Evolutionary conservation across 2,329 filamentous ascomycete species (phyloP).

Genomic region (Arthroderma sp.): DNA sequence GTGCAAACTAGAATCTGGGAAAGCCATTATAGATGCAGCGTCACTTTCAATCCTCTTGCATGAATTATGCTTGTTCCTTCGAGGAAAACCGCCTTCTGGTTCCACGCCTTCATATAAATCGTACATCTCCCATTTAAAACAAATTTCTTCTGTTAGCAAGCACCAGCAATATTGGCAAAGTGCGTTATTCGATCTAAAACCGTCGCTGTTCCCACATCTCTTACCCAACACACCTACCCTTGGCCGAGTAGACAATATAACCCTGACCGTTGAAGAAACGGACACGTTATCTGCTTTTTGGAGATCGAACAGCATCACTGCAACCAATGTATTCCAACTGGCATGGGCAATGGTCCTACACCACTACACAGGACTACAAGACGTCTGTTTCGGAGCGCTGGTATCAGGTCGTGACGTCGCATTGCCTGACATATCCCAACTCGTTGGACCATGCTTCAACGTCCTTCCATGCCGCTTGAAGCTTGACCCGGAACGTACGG

Average conservation of each 20-base stretch:
- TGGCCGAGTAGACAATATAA: neutral
- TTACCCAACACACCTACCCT: neutral
- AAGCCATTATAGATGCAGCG: slow-evolving; percentile 24
- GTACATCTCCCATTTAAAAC: slow-evolving; percentile 22
- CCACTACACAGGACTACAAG: slow-evolving; percentile 21
- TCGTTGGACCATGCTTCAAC: slow-evolving; percentile 21
- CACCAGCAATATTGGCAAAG: slow-evolving; percentile 18
- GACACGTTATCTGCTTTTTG: neutral
- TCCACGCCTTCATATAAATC: slow-evolving; percentile 22
- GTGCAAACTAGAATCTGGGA: slow-evolving; percentile 24
- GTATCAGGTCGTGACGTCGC: slow-evolving; percentile 27
- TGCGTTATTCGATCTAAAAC: slow-evolving; percentile 13
- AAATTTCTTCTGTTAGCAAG: slow-evolving; percentile 14
- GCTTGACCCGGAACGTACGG: neutral
- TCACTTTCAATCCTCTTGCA: slow-evolving; percentile 20
- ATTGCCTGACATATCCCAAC: slow-evolving; percentile 22
- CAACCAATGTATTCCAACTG: slow-evolving; percentile 45
- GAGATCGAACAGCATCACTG: slow-evolving; percentile 5
- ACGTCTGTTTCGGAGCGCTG: slow-evolving; percentile 28
- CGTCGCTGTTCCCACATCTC: neutral
- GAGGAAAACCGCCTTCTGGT: slow-evolving; percentile 16
- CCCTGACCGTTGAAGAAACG: neutral
- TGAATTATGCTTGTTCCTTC: slow-evolving; percentile 20
- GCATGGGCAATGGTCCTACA: slow-evolving; percentile 26
- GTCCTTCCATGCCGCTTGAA: slow-evolving; percentile 5